These are phyloP conservation scores for Plasmodium cynomolgi DNA, from an alignment of 169 alveolate genomes.

Conservation along the genomic window DNA sequence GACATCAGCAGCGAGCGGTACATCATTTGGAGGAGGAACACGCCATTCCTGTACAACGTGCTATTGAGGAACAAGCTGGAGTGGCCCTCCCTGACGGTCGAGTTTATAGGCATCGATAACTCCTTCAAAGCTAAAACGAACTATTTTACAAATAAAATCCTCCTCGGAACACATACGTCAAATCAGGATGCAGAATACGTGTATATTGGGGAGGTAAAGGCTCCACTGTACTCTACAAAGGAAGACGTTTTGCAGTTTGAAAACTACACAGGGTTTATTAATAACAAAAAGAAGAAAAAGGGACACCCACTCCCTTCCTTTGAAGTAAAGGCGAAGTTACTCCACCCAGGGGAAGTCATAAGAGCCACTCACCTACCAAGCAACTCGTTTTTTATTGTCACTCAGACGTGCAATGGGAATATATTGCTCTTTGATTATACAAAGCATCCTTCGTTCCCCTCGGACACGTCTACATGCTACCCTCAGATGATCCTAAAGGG, in stretches of 20 bases:
- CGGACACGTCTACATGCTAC: conserved; percentile 86
- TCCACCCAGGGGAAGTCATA: conserved; percentile 88
- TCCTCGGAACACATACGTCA: conserved; percentile 95
- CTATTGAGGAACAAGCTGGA: conserved; percentile 93
- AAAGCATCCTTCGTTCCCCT: conserved; percentile 93
- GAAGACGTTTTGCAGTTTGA: conserved; percentile 84
- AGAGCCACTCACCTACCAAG: conserved; percentile 94
- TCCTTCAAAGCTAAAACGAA: conserved; percentile 78
- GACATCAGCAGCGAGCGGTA: conserved; percentile 34
- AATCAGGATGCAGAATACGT: conserved; percentile 92
- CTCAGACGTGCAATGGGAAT: conserved; percentile 93
- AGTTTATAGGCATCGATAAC: conserved; percentile 80
- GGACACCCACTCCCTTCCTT: conserved; percentile 69
- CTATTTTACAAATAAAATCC: conserved; percentile 87
- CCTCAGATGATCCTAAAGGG: conserved; percentile 93
- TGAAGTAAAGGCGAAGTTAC: conserved; percentile 88
- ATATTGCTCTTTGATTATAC: conserved; percentile 92
- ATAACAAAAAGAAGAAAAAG: conserved; percentile 61
- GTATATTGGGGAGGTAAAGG: conserved; percentile 89
- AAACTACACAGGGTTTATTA: conserved; percentile 82
- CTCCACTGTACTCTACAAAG: conserved; percentile 75
- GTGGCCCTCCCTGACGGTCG: conserved; percentile 97
- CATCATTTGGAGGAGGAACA: conserved; percentile 94
- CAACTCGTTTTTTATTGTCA: conserved; percentile 91
- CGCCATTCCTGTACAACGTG: conserved; percentile 95